phyloP scores from a whole-genome alignment of 2,329 filamentous ascomycete species.

The Metarhizium sp. region DNA sequence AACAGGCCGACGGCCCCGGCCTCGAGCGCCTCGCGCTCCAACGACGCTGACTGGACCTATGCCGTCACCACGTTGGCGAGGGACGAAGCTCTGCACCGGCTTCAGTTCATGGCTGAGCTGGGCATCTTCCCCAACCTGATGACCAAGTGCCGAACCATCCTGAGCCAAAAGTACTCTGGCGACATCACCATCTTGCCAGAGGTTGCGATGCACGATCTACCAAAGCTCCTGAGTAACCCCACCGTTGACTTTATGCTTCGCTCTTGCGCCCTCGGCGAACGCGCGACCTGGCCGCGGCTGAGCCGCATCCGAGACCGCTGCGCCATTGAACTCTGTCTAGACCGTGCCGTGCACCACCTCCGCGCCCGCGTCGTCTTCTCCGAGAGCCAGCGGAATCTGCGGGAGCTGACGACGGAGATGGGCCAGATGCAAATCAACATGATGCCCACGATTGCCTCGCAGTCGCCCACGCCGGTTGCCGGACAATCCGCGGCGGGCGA shows the following conservation, averaged over 20 bases:
- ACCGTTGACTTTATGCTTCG: slow-evolving; percentile 78
- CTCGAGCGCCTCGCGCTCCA: slow-evolving; percentile 14
- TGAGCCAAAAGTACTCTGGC: slow-evolving; percentile 86
- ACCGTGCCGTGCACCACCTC: slow-evolving; percentile 61
- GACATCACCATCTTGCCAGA: slow-evolving; percentile 91
- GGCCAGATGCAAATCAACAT: slow-evolving; percentile 17
- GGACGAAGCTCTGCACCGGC: slow-evolving; percentile 69
- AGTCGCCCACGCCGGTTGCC: not conserved
- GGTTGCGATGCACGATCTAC: slow-evolving; percentile 64
- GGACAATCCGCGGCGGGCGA: slow-evolving; percentile 5
- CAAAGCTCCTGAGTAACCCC: slow-evolving; percentile 73
- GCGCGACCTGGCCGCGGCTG: slow-evolving; percentile 86
- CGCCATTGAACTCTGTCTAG: slow-evolving; percentile 78
- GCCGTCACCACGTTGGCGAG: slow-evolving; percentile 64
- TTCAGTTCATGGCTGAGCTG: slow-evolving; percentile 72
- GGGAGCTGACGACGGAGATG: slow-evolving; percentile 29
- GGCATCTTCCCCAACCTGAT: slow-evolving; percentile 71
- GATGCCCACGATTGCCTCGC: not conserved
- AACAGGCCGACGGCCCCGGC: slow-evolving; percentile 17
- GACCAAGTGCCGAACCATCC: slow-evolving; percentile 68
- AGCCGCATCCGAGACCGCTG: slow-evolving; percentile 78
- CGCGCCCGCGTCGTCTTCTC: slow-evolving; percentile 62
- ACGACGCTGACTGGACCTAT: slow-evolving; percentile 50
- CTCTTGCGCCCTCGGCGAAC: slow-evolving; percentile 67
- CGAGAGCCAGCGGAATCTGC: slow-evolving; percentile 51